Conservation (phyloP, 2,329 filamentous ascomycete species). For the Chaetoscypha palmicola region DNA sequence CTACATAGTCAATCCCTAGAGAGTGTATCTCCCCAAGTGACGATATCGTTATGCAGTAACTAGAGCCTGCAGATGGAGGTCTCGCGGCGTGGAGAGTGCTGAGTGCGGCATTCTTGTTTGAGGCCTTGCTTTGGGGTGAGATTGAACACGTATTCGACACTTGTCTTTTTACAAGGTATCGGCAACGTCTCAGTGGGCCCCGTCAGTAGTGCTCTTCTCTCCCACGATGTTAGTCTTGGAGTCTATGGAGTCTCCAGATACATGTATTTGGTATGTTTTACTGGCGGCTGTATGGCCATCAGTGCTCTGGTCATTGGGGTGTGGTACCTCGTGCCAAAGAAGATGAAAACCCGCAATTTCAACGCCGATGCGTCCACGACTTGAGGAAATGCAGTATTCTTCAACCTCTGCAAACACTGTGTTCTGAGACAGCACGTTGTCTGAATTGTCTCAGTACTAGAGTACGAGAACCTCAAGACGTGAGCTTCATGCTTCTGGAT, state of each 20-base stretch:
- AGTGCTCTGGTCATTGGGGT: slow-evolving; percentile 15
- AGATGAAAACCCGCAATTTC: too few species aligned
- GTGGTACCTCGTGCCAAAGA: slow-evolving; percentile 14
- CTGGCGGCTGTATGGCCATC: slow-evolving; percentile 17
- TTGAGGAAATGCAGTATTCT: too few species aligned
- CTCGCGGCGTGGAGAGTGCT: slow-evolving; percentile 14
- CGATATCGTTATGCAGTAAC: slow-evolving; percentile 5
- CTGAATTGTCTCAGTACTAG: too few species aligned
- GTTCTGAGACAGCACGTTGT: too few species aligned
- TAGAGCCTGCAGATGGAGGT: slow-evolving; percentile 11
- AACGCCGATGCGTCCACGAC: too few species aligned
- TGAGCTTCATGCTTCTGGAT: too few species aligned
- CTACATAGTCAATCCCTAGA: too few species aligned
- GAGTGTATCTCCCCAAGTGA: too few species aligned
- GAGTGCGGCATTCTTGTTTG: slow-evolving; percentile 15
- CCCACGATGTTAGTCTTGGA: slow-evolving; percentile 2
- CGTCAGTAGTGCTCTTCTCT: slow-evolving; percentile 26
- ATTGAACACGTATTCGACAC: slow-evolving; percentile 26
- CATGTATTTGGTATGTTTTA: slow-evolving; percentile 21
- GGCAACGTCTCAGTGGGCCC: slow-evolving; percentile 31
- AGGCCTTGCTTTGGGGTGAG: slow-evolving; percentile 18
- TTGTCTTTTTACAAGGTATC: slow-evolving; percentile 30
- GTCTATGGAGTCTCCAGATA: slow-evolving; percentile 20
- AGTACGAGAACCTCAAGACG: too few species aligned
- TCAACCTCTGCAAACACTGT: too few species aligned